Evolutionary conservation across 192 early-diverging fungal genomes (phyloP).

Genomic region (Umbelopsis vinacea): DNA sequence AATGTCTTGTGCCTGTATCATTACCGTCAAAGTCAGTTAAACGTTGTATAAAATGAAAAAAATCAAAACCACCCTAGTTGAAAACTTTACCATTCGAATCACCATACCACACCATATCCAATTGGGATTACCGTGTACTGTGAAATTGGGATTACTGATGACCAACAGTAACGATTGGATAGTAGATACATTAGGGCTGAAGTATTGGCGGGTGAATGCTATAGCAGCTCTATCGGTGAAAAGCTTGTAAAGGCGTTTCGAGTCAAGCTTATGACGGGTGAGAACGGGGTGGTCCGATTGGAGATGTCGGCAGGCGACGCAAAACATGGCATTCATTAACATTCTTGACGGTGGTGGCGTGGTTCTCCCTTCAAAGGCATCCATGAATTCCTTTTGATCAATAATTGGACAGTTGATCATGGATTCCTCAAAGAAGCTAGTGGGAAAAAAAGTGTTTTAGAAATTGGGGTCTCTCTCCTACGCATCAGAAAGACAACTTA

Average conservation of each 20-base stretch:
- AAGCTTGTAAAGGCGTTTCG: slow-evolving; percentile 7
- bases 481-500: neutral
- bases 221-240: slow-evolving; percentile 7
- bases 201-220: slow-evolving; percentile 28
- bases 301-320: slow-evolving; percentile 22
- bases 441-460: neutral
- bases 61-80: too few species aligned
- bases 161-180: slow-evolving; percentile 34
- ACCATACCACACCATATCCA: slow-evolving; percentile 39
- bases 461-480: neutral
- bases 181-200: slow-evolving; percentile 28
- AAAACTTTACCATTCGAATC: slow-evolving; percentile 34
- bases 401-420: slow-evolving; percentile 31
- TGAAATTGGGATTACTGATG: slow-evolving; percentile 13
- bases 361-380: neutral
- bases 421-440: slow-evolving; percentile 32
- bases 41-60: too few species aligned
- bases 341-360: neutral
- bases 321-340: slow-evolving; percentile 23
- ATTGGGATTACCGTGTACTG: slow-evolving; percentile 28
- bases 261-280: slow-evolving; percentile 12
- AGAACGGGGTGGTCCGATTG: slow-evolving; percentile 15
- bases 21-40: neutral
- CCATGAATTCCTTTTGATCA: slow-evolving; percentile 28
- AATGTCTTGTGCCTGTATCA: slow-evolving; percentile 37